Conservation (phyloP, 176 grass and related monocot species). For the Triticum aestivum region IWGSC_CS_RefSeq_v2.1 NC_057813.1:192805489-192805988, state of each 20-base stretch:
- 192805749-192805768: slow-evolving; percentile 72
- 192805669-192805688: slow-evolving; percentile 68
- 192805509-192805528: not conserved
- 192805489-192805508: too few species aligned
- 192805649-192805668: slow-evolving; percentile 61
- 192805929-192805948: not conserved
- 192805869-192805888: not conserved
- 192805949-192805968: not conserved
- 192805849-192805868: slow-evolving; percentile 54
- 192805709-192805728: slow-evolving; percentile 76
- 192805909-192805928: slow-evolving; percentile 15
- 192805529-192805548: slow-evolving; percentile 5
- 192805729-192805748: slow-evolving; percentile 78
- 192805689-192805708: slow-evolving; percentile 58
- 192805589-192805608: slow-evolving; percentile 86
- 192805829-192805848: slow-evolving; percentile 83
- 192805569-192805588: slow-evolving; percentile 87
- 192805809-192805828: slow-evolving; percentile 63
- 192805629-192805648: slow-evolving; percentile 56
- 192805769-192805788: slow-evolving; percentile 58
- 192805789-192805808: slow-evolving; percentile 77
- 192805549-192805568: slow-evolving; percentile 59
- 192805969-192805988: slow-evolving; percentile 91
- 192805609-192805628: slow-evolving; percentile 69
- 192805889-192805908: slow-evolving; percentile 15